phyloP scores from a whole-genome alignment of 2,329 filamentous ascomycete genomes.

The Talaromyces funiculosus region DNA sequence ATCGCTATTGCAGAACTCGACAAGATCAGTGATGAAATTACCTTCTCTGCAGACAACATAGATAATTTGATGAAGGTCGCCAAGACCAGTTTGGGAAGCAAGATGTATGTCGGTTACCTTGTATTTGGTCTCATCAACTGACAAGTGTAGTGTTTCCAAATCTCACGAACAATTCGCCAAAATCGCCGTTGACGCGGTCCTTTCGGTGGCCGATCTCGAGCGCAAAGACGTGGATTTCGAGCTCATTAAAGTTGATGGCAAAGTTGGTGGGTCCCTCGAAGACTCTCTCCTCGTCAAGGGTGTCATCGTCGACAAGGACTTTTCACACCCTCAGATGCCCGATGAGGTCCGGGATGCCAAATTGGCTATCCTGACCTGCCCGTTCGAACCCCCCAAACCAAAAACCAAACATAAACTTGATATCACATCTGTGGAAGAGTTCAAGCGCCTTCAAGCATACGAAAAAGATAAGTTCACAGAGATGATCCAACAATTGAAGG shows the following conservation, averaged over 20 bases:
- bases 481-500: constrained; percentile 99
- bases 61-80: constrained; percentile 89
- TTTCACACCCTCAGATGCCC: constrained; percentile 98
- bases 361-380: constrained; percentile 94
- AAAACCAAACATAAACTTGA: constrained; percentile 99
- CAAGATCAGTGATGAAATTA: constrained; percentile 83
- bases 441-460: constrained; percentile 95
- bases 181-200: constrained; percentile 93
- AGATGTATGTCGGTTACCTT: constrained; percentile 74
- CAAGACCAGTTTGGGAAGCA: constrained; percentile 91
- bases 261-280: constrained; percentile 89
- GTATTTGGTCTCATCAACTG: too few species aligned
- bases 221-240: constrained; percentile 98
- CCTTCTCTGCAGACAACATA: constrained; percentile 74
- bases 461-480: constrained; percentile 94
- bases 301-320: constrained; percentile 99
- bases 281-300: constrained; percentile 94
- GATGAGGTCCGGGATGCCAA: constrained; percentile 92
- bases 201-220: constrained; percentile 92
- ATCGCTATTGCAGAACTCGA: constrained; percentile 91
- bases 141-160: constrained; percentile 66
- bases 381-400: constrained; percentile 97
- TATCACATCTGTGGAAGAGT: constrained; percentile 94
- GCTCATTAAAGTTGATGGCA: constrained; percentile 98
- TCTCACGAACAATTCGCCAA: constrained; percentile 97